Percentiles rank a stretch among this genome's conserved stretches.
phyloP scores from a whole-genome alignment of 805 yeast species.

The Metschnikowia lachancei region DNA sequence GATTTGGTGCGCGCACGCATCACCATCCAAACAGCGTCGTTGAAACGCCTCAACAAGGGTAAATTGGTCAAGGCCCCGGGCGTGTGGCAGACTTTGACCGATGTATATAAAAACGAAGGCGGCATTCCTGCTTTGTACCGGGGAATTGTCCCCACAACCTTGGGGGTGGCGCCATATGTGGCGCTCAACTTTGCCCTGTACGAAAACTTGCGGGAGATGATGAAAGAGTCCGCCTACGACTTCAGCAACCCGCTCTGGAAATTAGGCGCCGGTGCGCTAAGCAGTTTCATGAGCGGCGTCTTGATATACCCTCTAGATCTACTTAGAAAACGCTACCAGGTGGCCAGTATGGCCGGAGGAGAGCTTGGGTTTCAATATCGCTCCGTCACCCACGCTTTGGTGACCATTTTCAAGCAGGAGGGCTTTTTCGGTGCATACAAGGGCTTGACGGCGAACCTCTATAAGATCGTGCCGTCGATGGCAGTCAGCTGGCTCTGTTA shows the following conservation, averaged over 20 bases:
- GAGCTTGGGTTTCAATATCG: slow-evolving; percentile 79
- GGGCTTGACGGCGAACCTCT: slow-evolving; percentile 75
- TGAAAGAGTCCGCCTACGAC: slow-evolving; percentile 33
- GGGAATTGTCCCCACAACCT: slow-evolving; percentile 85
- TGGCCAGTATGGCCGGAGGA: slow-evolving; percentile 72
- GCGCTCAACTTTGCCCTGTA: slow-evolving; percentile 89
- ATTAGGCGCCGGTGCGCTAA: slow-evolving; percentile 74
- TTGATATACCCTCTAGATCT: slow-evolving; percentile 89
- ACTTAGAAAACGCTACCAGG: slow-evolving; percentile 86
- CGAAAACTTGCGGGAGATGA: slow-evolving; percentile 68
- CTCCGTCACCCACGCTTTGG: slow-evolving; percentile 73
- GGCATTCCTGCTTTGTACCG: slow-evolving; percentile 74
- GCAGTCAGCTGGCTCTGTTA: slow-evolving; percentile 91
- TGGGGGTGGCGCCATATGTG: slow-evolving; percentile 95
- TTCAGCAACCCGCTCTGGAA: slow-evolving; percentile 52
- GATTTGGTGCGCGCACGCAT: slow-evolving; percentile 89
- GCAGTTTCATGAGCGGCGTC: slow-evolving; percentile 89
- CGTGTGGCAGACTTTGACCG: slow-evolving; percentile 52
- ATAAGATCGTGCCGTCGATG: slow-evolving; percentile 92
- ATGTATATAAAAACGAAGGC: slow-evolving; percentile 75
- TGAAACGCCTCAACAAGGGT: slow-evolving; percentile 47
- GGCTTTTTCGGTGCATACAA: slow-evolving; percentile 72
- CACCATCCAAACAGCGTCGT: slow-evolving; percentile 79
- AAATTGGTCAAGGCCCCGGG: slow-evolving; percentile 64
- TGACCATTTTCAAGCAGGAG: slow-evolving; percentile 65